Evolutionary conservation across 2,329 filamentous ascomycete genomes (phyloP), one percentile per base, ranked within the genome.

Genomic region (Fusarium nematophilum): DNA sequence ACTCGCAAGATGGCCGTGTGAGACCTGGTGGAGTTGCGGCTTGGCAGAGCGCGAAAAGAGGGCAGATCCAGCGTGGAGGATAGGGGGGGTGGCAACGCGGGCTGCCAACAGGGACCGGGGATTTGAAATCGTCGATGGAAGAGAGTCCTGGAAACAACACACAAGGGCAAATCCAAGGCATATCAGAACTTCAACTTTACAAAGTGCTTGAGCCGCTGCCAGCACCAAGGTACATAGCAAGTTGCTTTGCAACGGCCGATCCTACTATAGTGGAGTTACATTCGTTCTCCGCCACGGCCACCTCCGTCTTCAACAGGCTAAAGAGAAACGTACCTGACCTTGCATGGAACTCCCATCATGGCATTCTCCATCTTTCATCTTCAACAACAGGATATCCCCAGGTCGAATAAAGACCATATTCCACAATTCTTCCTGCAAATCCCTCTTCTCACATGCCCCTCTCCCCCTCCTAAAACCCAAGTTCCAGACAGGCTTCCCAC

Each of bases 361-460:
- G 46, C 50, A 51, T 60, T 57, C 31, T 42, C 58, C 51, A 61
- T 61, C 57, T 53, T 60, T 36, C 31, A 42, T 43, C 27, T 39
- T n/a, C 10, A 17, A 31, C 33, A 34, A 36, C 33, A 45, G 38
- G 17, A 62, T 49, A 42, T 44, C 27, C 37, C 52, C 37, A 47
- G 29, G 31, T 43, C 27, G 34, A 21, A 21, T 40, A 44, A 36
- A 48, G 49, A 15, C 39, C 21, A 44, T 56, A 46, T 56, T 38
- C 27, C 40, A 60, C 36, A 61, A 52, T 56, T 60, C 10, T 15
- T 21, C 10, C 23, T 26, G 18, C 30, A 29, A n/a, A 36, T 29
- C n/a, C 21, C 42, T 34, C 13, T 29, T 27, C 43, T 43, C 10
- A 21, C 13, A 9, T 34, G 11, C 37, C 33, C 26, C 27, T 50